Evolutionary conservation across 306 rosid genomes (phyloP), one percentile per base, ranked within the genome.

Genomic region (Quercus engelmannii): DNA sequence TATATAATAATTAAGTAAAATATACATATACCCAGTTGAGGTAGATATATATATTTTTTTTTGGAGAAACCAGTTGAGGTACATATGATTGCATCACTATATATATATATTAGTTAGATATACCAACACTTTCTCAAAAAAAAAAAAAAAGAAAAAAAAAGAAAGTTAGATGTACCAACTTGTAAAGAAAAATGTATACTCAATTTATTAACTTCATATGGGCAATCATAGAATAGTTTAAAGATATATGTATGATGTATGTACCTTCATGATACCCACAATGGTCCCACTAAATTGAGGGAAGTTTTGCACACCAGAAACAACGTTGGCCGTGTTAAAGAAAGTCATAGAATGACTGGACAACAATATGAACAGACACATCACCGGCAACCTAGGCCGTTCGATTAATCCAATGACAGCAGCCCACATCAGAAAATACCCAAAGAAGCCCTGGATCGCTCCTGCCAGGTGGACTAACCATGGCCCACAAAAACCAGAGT

Each of bases 221-320:
- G 15, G 15, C 15, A 49, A 49, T 49, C 54, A 12, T 49, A 49
- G 54, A 12, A 49, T 12, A 10, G 54, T 1, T 12, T 11, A 49
- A 49, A 49, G 17, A 49, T 12, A 49, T 49, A 49, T 49, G 15
- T 10, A 49, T 38, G 11, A 38, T 41, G 46, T 7, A 8, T 41
- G n/a, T 85, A 90, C 97, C 97, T 93, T 94, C 90, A 89, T 85
- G 68, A 94, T 90, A 10, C 97, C 98, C 4, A 90, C 92, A 28
- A 94, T 92, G 76, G 97, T 94, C 28, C 97, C 98, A 9, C 94
- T 74, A 58, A 88, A 89, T 2, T 73, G 68, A 0, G 91, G 86
- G 74, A 94, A 92, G 74, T 92, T 92, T 35, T 89, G 89, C 64
- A 92, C 86, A 8, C 96, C 92, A 1, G 91, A 87, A 4, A 94